A percentile compares a stretch with the other conserved stretches of the same genome.
Conservation (phyloP, 441 rosid genomes). For the Gossypium davidsonii region DNA sequence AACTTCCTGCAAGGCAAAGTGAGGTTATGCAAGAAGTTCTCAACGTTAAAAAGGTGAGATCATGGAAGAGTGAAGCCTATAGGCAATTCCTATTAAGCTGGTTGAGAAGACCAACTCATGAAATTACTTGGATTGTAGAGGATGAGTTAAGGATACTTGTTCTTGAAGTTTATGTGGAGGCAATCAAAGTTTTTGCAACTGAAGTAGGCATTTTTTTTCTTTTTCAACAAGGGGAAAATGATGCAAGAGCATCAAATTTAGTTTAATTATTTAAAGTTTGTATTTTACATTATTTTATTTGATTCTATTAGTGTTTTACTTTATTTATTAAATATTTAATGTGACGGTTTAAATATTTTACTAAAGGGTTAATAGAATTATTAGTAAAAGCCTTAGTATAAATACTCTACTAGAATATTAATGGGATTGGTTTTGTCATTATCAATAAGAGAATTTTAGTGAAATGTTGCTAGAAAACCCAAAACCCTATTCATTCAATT, state of each 20-base stretch:
- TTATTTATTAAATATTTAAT: no score
- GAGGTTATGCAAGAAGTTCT: neutral
- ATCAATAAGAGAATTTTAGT: neutral
- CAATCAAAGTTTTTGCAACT: neutral
- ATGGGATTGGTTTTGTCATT: neutral
- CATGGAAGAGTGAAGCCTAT: neutral
- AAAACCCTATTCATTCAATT: neutral
- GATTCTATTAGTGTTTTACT: neutral
- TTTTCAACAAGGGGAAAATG: neutral
- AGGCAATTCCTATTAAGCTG: neutral
- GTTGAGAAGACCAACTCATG: neutral
- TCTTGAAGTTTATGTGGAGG: neutral
- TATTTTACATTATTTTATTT: neutral
- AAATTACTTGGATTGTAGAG: neutral
- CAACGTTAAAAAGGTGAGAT: neutral
- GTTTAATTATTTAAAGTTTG: neutral
- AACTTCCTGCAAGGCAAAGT: neutral
- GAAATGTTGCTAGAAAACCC: neutral
- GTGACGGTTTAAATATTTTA: neutral
- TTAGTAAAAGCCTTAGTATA: neutral
- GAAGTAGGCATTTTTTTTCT: neutral
- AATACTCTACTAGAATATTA: neutral
- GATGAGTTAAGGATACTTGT: neutral
- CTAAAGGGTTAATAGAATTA: neutral
- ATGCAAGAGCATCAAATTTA: neutral